Conservation (phyloP, 2,329 filamentous ascomycete genomes). For the Seiridium unicorne region DNA sequence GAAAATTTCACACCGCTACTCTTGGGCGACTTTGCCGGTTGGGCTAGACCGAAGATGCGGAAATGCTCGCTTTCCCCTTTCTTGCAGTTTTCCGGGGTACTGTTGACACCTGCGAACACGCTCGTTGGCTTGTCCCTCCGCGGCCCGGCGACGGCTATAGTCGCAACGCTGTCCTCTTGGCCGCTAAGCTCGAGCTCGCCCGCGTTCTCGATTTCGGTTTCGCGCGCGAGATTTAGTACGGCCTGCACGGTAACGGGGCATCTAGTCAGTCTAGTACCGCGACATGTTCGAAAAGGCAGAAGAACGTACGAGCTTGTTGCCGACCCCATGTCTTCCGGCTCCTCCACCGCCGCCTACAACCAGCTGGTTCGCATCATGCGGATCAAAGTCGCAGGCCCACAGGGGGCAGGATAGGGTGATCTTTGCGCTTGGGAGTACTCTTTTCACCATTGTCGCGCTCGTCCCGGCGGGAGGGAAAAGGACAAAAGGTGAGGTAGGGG, state of each 20-base stretch:
- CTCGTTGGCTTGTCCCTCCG: constrained; percentile 54
- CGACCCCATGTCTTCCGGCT: constrained; percentile 74
- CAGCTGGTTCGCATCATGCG: constrained; percentile 70
- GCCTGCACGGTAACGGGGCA: constrained; percentile 44
- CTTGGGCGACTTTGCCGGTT: constrained; percentile 26
- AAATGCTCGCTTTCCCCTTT: constrained; percentile 83
- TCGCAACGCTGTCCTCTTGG: constrained; percentile 87
- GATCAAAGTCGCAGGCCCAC: constrained; percentile 86
- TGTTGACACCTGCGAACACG: constrained; percentile 80
- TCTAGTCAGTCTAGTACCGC: background rate
- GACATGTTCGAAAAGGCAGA: background rate
- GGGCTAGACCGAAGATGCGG: constrained; percentile 66
- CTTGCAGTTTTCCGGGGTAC: constrained; percentile 67
- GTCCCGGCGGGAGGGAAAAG: background rate
- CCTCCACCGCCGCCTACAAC: constrained; percentile 88
- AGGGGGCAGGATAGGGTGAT: constrained; percentile 77
- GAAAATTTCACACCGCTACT: constrained; percentile 39
- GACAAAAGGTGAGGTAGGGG: background rate
- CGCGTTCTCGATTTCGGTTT: constrained; percentile 60
- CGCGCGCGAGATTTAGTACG: constrained; percentile 68
- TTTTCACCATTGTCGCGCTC: constrained; percentile 22
- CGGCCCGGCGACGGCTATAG: constrained; percentile 65
- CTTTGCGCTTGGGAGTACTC: constrained; percentile 49
- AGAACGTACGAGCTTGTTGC: constrained; percentile 76
- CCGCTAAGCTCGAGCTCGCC: constrained; percentile 76